Evolutionary conservation across 2,329 filamentous ascomycete genomes (phyloP), one percentile per base, ranked within the genome.

Genomic region (Phialophora macrospora): DNA sequence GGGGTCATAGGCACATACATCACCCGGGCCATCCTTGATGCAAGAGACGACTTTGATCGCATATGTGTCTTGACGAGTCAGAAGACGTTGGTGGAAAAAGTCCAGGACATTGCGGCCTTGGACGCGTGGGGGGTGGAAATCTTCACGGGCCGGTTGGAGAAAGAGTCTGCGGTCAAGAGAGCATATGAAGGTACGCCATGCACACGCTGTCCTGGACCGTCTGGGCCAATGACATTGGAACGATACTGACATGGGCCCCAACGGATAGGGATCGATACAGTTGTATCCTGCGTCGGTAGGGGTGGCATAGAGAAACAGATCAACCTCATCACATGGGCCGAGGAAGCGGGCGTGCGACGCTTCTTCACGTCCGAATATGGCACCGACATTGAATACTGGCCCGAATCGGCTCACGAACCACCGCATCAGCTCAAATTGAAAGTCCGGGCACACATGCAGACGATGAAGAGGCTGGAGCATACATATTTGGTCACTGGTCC

Each of bases 401-500:
- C 85, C 0, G 73, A 81, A 24, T 90, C 87, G 14, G 80, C 81
- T 2, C 71, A 77, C 8, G 89, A 92, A 76, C 85, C 83, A 72
- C 87, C 89, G 2, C 89, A 92, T 73, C 89, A 91, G 77, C 77
- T 82, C 62, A 92, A 92, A 75, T 81, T 91, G 60, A 85, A 87
- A 72, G 87, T 91, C n/a, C 82, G 89, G 65, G 84, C 83, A 63
- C 84, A 83, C 32, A 80, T 90, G 34, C 80, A 82, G 48, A 71
- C 75, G 3, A 69, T 72, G 55, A 80, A 81, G 70, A 77, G 81
- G 7, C 74, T 91, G 28, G 81, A 85, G 57, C 82, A 88, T 63
- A 90, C 89, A 0, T 91, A 88, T 73, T 78, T 91, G 0, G 89
- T 91, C 4, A 90, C 88, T 0, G 89, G 89, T 0, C 89, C 89